Base-by-base conservation (phyloP, 2,329 filamentous ascomycete species). In the Xylariaceae sp. region DNA sequence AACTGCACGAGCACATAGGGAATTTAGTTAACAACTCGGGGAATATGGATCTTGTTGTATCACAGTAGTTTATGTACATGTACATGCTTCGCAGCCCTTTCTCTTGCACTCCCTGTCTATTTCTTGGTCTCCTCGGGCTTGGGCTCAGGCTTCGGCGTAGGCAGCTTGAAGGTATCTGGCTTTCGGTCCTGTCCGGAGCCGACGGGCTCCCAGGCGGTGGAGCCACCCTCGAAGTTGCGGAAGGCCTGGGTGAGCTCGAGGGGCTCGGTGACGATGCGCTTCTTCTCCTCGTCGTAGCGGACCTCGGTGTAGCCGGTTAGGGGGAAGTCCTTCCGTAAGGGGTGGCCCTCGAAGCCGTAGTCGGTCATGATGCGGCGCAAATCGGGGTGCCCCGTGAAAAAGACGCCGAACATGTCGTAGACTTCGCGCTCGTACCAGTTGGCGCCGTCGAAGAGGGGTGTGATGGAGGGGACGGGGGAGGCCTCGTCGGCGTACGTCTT, bases 371-470 rank as follows among this genome's bases (percentile, higher is more conserved):
- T 97, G 63, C 94, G 85, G 71, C 94, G 86, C 64, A 99, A 79
- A 76, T 99, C 95, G 38, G 94, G 94, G 77, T 99, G 94, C 57
- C 88, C 90, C 49, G 87, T 81, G 75, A 99, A 99, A 80, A 97
- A 97, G 61, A 99, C 91, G 59, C 94, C 94, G 69, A 96, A 99
- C 66, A 99, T 74, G 73, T 99, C 94, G 75, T 97, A 97, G 19
- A 96, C 91, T 75, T 99, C 94, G 62, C 94, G 84, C 79, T 99
- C 94, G 71, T 95, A 97, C 94, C 94, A 99, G 75, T 97, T 94
- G 66, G 94, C 95, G 54, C 94, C 94, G 69, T 97, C 92, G 71
- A 88, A 99, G 42, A 99, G 80, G 56, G 82, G 75, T 45, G 87
- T 92, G 62, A 97, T 80, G 71, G 89, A 95, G 39, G 94, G 94